Evolutionary conservation across 805 yeast genomes (phyloP), one percentile per base, ranked within the genome.

Genomic region (Sugiyamaella valdiviana): DNA sequence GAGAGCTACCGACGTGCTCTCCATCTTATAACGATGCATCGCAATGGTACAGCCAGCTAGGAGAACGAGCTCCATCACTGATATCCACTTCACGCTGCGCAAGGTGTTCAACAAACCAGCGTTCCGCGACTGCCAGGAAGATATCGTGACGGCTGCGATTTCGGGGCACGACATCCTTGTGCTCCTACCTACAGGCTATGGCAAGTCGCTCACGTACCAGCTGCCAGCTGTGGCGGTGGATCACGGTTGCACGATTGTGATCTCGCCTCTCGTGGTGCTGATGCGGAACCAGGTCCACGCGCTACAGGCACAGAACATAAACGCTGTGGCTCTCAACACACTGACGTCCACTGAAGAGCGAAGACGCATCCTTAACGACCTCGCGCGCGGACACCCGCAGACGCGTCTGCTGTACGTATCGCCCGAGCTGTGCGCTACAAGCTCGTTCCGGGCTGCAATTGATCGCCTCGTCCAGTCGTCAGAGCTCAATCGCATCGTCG

Each of bases 111-210:
- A 53, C 36, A 46, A 55, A 12, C 29, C 43, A 6, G 50, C 42
- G 36, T 62, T 63, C 46, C 42, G 67, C 7, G 48, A 56, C 5
- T 45, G 46, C 5, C 67, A 63, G 46, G 51, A 43, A 20, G 55
- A 55, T 14, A 56, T 59, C 20, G 49, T 63, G 5, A 45, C 50
- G 5, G 56, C 60, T 2, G 60, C 57, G 3, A 45, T 59, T 10
- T 39, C 36, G 1, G 95, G 95, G 1, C 74, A 77, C 42, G 98
- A 91, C 64, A 93, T 85, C 0, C 87, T 91, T 68, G 97, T 91
- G 2, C 71, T 91, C 57, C 89, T 91, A 95, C 98, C 99, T 0
- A 91, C 98, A 1, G 99, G 99, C 40, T 97, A 97, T 46, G 99
- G 99, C 48, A 91, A 91, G 62, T 89, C 97, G 0, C 67, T 91